Evolutionary conservation across 2,329 filamentous ascomycete species (phyloP), one percentile per base, ranked within the genome.

Genomic region (Aureobasidium sp.): DNA sequence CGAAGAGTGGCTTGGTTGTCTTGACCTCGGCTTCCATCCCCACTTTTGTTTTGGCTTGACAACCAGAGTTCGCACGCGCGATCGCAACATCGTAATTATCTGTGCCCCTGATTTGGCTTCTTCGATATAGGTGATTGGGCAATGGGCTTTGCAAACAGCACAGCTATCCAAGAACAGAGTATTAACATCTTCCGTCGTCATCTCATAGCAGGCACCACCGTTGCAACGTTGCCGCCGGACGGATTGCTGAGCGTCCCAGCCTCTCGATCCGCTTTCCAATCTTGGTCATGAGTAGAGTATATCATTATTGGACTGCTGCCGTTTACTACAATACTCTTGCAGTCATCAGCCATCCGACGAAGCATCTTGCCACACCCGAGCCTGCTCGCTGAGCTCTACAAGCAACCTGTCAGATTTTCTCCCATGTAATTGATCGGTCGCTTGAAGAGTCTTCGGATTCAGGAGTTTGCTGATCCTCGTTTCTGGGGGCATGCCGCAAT

Each of bases 351-450:
- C n/a, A 43, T 2, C 25, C 51, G 37, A 55, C 9, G 43, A 38
- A 43, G 21, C n/a, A 23, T 25, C 25, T n/a, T 43, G 38, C 25
- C 17, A n/a, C 2, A 27, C 9, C 7, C 29, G 35, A 29, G 9
- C 49, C 9, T 29, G 7, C 17, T 37, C 31, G 13, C 31, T 15
- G 31, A 50, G 19, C 19, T 23, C n/a, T 31, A 49, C 46, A 21
- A 31, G 11, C 15, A 19, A 15, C 9, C 42, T 25, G 15, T 33
- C 77, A 75, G 25, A 79, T 66, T 65, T 74, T 75, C 66, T 78
- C 77, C 77, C 76, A 77, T 60, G 75, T 75, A 62, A 77, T 70
- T 64, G 75, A 77, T 60, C 75, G 74, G 63, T 74, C 71, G 60
- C 77, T 72, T 15, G 66, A 61, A n/a, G 49, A 60, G 15, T 57